Evolutionary conservation across 1,284 basidiomycete species (phyloP).

Genomic region (Rhodotorula mucilaginosa): DNA sequence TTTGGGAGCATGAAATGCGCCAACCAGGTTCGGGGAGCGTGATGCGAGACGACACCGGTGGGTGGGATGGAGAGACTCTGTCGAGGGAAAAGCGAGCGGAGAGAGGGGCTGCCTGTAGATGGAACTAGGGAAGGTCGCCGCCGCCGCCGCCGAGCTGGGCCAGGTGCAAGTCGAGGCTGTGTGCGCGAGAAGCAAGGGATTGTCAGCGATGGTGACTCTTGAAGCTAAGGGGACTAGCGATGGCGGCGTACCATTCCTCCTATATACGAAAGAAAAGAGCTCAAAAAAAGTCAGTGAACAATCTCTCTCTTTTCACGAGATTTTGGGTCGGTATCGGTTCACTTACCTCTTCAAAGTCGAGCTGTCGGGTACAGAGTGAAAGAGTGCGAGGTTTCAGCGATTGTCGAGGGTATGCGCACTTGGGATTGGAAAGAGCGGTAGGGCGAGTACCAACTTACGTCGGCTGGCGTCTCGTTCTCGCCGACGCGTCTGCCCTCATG

Average conservation of each 20-base stretch:
- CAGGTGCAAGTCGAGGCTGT: constrained; percentile 16
- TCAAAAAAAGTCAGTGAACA: neutral
- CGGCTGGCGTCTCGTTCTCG: neutral
- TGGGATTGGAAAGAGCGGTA: no score
- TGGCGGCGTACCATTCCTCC: neutral
- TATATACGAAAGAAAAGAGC: neutral
- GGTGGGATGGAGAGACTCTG: neutral
- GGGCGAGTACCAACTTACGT: neutral
- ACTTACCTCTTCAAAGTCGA: constrained; percentile 10
- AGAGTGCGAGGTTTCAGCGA: neutral
- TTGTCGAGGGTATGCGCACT: no score
- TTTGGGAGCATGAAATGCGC: no score
- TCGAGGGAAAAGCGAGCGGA: neutral
- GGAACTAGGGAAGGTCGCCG: neutral
- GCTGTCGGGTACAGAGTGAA: neutral
- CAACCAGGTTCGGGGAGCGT: no score
- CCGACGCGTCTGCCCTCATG: neutral
- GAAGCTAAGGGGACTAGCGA: no score
- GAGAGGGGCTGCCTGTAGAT: neutral
- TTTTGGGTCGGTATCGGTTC: no score
- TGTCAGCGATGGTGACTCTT: no score
- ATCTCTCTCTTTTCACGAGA: neutral
- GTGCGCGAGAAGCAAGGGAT: neutral
- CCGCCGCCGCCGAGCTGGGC: constrained; percentile 6
- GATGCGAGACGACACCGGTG: neutral